Percentiles rank a stretch among this genome's conserved stretches.
Conservation (phyloP, 148 eudicot species). For the Diospyros lotus region DNA sequence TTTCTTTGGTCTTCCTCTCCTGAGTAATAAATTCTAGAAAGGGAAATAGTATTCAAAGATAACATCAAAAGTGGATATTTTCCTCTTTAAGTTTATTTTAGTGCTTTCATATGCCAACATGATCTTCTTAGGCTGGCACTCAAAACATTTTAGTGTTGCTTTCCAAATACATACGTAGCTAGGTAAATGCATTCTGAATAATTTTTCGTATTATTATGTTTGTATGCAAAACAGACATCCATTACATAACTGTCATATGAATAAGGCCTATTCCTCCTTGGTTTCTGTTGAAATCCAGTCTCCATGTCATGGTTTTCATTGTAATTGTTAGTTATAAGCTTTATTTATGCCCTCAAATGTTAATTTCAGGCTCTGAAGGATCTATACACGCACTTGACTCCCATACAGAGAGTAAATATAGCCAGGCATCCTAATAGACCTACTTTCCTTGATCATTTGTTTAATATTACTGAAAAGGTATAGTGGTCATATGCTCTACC, state of each 20-base stretch:
- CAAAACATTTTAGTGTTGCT: neutral
- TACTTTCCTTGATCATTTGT: constrained; percentile 83
- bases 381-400: constrained; percentile 70
- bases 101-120: neutral
- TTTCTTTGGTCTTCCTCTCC: too few species aligned
- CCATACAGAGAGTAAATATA: constrained; percentile 85
- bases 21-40: too few species aligned
- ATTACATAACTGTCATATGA: neutral
- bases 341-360: constrained; percentile 9
- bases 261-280: neutral
- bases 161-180: neutral
- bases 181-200: neutral
- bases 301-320: neutral
- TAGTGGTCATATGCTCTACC: neutral
- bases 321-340: constrained; percentile 8
- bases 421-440: constrained; percentile 96
- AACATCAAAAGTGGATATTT: neutral
- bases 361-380: constrained; percentile 68
- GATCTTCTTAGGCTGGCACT: neutral
- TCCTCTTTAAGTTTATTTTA: neutral
- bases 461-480: constrained; percentile 84
- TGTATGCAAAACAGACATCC: neutral
- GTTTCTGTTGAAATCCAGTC: neutral
- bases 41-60: neutral
- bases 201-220: neutral